Base-by-base conservation (phyloP, 2,329 filamentous ascomycete genomes). In the Penicillium sp. region DNA sequence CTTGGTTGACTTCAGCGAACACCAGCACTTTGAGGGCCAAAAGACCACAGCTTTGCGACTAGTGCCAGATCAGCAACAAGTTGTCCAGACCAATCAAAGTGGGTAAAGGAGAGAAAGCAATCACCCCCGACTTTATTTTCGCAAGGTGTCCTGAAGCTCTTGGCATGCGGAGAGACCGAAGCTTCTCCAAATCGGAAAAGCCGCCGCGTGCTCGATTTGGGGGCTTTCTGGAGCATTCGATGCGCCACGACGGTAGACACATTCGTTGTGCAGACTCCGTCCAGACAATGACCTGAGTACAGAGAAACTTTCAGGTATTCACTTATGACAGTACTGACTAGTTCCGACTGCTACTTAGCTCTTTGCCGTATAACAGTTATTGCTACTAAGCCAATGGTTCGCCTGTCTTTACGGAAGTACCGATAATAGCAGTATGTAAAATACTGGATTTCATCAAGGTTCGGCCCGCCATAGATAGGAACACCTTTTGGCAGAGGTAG, bases 141-240 rank as follows among this genome's bases (percentile, higher is more conserved):
- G 64, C 64, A 67, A 68, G 64, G 66, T 70, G 67, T 68, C 67
- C 66, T 66, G 61, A 69, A 65, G 61, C 60, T 67, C 66, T 68
- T 67, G 66, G 65, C 65, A 59, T 62, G 62, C 60, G 61, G 54
- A 53, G 55, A 45, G 52, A 50, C 18, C 18, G 38, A 43, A 47
- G 43, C 43, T 51, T 44, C 50, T 49, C 50, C 52, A 55, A 53
- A 49, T n/a, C 45, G 45, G 43, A 51, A 51, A 45, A 46, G 51
- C 45, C 26, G 24, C 34, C 12, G 35, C 3, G n/a, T 39, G 13
- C 26, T 25, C 25, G 18, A 7, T 29, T 44, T 11, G n/a, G 34
- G 18, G 24, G 9, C 32, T 28, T 46, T 43, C 40, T 26, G 34
- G 39, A 39, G 6, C 12, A 39, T 12, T 29, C 42, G 44, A 37